phyloP scores from a whole-genome alignment of 805 yeast species.

The Lipomyces orientalis region DNA sequence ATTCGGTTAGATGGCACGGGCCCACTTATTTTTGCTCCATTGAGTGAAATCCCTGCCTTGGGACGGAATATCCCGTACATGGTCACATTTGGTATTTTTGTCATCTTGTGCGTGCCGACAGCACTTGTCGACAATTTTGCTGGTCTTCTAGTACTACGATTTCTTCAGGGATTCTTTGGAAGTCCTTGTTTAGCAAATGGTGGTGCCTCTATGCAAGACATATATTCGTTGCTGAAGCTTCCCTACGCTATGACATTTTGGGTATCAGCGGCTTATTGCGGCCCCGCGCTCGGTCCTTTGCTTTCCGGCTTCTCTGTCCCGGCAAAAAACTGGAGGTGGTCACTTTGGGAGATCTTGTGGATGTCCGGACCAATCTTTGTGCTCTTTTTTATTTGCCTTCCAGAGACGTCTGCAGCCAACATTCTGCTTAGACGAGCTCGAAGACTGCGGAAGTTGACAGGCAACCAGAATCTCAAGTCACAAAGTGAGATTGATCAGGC shows the following conservation, averaged over 20 bases:
- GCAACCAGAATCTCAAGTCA: constrained; percentile 52
- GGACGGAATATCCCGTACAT: constrained; percentile 61
- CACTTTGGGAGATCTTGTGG: constrained; percentile 42
- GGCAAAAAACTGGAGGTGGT: constrained; percentile 58
- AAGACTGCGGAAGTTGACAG: constrained; percentile 56
- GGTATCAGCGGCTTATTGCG: constrained; percentile 59
- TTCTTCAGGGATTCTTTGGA: constrained; percentile 61
- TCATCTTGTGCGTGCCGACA: constrained; percentile 59
- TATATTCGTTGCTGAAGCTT: constrained; percentile 49
- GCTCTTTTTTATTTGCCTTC: constrained; percentile 51
- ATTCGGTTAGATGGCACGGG: constrained; percentile 58
- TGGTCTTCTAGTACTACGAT: constrained; percentile 55
- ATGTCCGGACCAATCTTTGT: constrained; percentile 50
- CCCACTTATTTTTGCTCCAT: constrained; percentile 63
- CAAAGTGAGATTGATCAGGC: constrained; percentile 39
- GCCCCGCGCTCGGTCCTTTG: constrained; percentile 64
- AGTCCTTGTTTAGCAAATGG: constrained; percentile 65
- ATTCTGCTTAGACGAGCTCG: constrained; percentile 56
- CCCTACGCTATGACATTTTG: constrained; percentile 59
- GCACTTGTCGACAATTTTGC: constrained; percentile 58
- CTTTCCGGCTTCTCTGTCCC: constrained; percentile 58
- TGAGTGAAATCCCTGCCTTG: constrained; percentile 59
- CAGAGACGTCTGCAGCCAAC: constrained; percentile 57
- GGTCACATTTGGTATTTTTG: constrained; percentile 53
- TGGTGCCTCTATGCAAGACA: constrained; percentile 62